Evolutionary conservation across 164 flowering plant genomes (phyloP), one percentile per base, ranked within the genome.

Genomic region (Berberis vulgaris): DNA sequence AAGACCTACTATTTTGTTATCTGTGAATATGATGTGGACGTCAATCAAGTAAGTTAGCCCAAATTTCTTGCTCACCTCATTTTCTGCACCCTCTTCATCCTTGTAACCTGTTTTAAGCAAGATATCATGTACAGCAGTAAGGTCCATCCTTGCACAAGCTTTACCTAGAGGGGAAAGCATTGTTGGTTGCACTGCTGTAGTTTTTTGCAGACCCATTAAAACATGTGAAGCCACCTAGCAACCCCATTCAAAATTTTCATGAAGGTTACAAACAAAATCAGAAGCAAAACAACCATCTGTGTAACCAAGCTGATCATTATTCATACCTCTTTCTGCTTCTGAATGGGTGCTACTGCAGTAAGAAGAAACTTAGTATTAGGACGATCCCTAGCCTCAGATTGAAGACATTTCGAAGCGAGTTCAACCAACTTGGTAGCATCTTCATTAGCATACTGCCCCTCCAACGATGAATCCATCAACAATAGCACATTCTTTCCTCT

Each of bases 381-480:
- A 56, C 97, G 79, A 61, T 91, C 96, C 54, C 96, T 83, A 8
- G 97, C 96, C 67, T 91, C 97, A 75, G 81, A 87, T 67, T 89
- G 94, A 62, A 91, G 78, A 71, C 97, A 91, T 44, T 88, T 80
- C 63, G 96, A 84, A 41, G 96, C 97, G 66, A 91, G 72, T n/a
- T 92, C 89, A 8, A 91, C 87, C 57, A 91, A 73, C 70, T 87
- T 92, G 54, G 94, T 91, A 11, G 90, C 92, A 67, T 91, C 96
- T 76, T 85, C 88, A 74, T 73, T 73, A 50, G 96, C 81, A 74
- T 89, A 87, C 66, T 91, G 92, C 8, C 98, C 98, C 77, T 91
- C 98, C 76, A 91, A 80, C 73, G 96, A 91, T 62, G 98, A 91
- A 78, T 91, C 98, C 7, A 88, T 87, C 43, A 91, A 76, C 87